Percentiles rank a stretch among this genome's conserved stretches.
These are phyloP conservation scores for Coemansia sp. DNA, from an alignment of 192 early-diverging fungal genomes.

Conservation along the genomic window DNA sequence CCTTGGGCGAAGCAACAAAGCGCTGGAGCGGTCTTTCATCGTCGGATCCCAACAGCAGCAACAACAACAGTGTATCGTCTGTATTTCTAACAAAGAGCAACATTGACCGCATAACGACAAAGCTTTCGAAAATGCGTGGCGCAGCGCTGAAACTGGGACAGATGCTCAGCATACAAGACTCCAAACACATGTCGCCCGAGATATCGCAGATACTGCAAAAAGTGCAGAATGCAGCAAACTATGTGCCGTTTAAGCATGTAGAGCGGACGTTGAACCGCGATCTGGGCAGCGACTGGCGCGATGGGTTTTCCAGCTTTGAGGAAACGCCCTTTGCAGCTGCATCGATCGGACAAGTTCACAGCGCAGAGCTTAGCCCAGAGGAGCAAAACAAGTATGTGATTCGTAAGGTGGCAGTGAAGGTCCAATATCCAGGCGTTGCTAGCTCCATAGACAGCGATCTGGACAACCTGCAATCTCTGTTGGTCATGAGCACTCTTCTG, in stretches of 20 bases:
- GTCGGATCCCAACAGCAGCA: slow-evolving; percentile 15
- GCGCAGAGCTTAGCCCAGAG: slow-evolving; percentile 51
- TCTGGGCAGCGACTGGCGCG: slow-evolving; percentile 72
- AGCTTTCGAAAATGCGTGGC: slow-evolving; percentile 90
- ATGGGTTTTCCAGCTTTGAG: slow-evolving; percentile 67
- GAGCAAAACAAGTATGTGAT: slow-evolving; percentile 19
- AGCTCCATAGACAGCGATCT: slow-evolving; percentile 88
- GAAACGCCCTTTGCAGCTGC: slow-evolving; percentile 91
- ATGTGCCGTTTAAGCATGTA: slow-evolving; percentile 90
- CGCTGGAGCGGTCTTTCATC: slow-evolving; percentile 60
- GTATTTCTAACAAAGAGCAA: slow-evolving; percentile 72
- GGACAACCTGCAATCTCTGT: slow-evolving; percentile 73
- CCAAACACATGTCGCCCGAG: slow-evolving; percentile 73
- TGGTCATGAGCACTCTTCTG: slow-evolving; percentile 79
- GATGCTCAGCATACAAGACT: slow-evolving; percentile 94
- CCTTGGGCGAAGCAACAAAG: slow-evolving; percentile 63
- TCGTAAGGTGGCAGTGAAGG: slow-evolving; percentile 78
- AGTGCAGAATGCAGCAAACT: slow-evolving; percentile 94
- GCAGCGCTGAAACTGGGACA: slow-evolving; percentile 97
- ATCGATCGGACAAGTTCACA: slow-evolving; percentile 84
- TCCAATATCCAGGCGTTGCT: slow-evolving; percentile 96
- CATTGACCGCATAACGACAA: slow-evolving; percentile 82
- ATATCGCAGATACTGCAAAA: slow-evolving; percentile 77
- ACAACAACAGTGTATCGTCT: slow-evolving; percentile 44
- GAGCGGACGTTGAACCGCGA: slow-evolving; percentile 67